These are phyloP conservation scores for Voacanga thouarsii DNA, from an alignment of 257 asterid species.

Conservation along the genomic window DNA sequence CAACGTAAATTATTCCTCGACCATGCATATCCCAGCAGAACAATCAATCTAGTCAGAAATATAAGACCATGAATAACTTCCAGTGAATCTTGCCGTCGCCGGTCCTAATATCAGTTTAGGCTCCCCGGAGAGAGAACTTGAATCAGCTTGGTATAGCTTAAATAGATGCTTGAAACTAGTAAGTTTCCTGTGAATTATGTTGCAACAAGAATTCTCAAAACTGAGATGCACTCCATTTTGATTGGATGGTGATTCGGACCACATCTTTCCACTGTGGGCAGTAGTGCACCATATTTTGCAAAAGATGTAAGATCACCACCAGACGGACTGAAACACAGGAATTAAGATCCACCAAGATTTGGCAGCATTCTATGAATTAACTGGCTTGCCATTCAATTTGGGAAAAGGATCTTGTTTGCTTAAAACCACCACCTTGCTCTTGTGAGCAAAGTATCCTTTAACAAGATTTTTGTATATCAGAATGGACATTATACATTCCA, in stretches of 20 bases:
- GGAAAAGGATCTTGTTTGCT: conserved; percentile 99
- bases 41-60: background rate
- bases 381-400: conserved; percentile 78
- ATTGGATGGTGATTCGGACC: background rate
- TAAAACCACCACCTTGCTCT: conserved; percentile 86
- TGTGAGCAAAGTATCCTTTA: conserved; percentile 96
- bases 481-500: conserved; percentile 88
- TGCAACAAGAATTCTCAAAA: background rate
- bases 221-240: background rate
- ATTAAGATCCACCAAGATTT: background rate
- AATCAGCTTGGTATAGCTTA: background rate
- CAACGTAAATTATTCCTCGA: background rate
- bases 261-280: background rate
- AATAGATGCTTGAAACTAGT: background rate
- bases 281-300: background rate
- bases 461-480: conserved; percentile 83
- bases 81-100: background rate
- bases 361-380: conserved; percentile 40
- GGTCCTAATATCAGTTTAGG: background rate
- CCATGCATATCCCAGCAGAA: background rate
- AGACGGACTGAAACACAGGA: background rate
- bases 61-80: background rate
- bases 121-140: background rate
- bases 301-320: background rate
- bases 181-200: background rate